phyloP scores from a whole-genome alignment of 148 eudicot species.

The Gaultheria prostrata region DNA sequence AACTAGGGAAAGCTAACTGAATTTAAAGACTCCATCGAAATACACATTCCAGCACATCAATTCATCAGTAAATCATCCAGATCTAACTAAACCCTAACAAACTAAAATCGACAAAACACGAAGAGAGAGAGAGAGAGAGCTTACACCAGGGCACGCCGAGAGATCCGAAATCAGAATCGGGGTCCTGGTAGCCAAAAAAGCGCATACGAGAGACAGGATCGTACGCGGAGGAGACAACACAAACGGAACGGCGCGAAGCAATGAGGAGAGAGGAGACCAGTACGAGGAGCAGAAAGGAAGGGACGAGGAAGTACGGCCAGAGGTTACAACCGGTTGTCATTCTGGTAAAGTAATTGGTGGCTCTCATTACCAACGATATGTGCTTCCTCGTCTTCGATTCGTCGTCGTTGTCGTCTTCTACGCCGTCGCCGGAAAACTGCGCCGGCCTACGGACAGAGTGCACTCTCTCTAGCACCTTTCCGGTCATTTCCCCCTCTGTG shows the following conservation, averaged over 20 bases:
- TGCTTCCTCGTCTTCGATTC: slow-evolving; percentile 72
- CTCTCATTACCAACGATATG: slow-evolving; percentile 39
- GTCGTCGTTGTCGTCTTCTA: slow-evolving; percentile 35
- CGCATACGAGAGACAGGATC: slow-evolving; percentile 50
- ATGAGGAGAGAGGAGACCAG: slow-evolving; percentile 40
- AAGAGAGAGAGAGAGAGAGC: slow-evolving; percentile 22
- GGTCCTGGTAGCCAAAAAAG: slow-evolving; percentile 62
- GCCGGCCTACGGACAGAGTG: slow-evolving; percentile 53
- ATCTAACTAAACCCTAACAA: slow-evolving; percentile 7
- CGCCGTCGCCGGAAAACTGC: slow-evolving; percentile 22
- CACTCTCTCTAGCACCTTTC: slow-evolving; percentile 44
- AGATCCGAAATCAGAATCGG: slow-evolving; percentile 78
- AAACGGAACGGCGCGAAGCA: slow-evolving; percentile 56
- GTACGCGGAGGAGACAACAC: slow-evolving; percentile 39
- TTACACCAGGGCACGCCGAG: slow-evolving; percentile 96
- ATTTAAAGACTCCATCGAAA: not conserved
- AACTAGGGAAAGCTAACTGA: not conserved
- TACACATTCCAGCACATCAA: not conserved
- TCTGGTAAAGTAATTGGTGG: slow-evolving; percentile 55
- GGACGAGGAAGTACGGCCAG: slow-evolving; percentile 42
- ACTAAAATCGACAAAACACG: not conserved
- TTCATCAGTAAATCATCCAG: not conserved
- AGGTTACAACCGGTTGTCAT: slow-evolving; percentile 29
- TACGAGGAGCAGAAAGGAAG: slow-evolving; percentile 39
- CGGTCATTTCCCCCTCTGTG: not conserved